Conservation (phyloP, 2,329 filamentous ascomycete genomes). For the Pezicula carpinea region DNA sequence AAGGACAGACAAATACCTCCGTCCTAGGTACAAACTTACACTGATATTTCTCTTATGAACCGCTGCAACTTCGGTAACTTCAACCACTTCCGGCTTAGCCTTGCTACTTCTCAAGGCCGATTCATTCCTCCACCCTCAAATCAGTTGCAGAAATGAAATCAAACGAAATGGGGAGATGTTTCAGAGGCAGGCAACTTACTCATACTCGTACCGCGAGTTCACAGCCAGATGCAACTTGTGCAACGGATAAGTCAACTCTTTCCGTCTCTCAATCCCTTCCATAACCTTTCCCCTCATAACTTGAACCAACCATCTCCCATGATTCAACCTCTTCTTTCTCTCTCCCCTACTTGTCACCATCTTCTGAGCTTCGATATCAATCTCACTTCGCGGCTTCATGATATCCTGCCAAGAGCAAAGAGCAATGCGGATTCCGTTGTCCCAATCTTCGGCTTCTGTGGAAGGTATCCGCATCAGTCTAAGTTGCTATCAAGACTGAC, state of each 20-base stretch:
- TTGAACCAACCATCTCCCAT: conserved; percentile 16
- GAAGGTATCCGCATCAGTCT: too few species aligned
- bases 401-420: conserved; percentile 18
- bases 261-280: conserved; percentile 13
- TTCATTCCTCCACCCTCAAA: background rate
- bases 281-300: conserved; percentile 15
- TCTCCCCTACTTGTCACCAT: conserved; percentile 5
- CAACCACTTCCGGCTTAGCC: background rate
- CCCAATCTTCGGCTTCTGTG: conserved; percentile 11
- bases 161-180: background rate
- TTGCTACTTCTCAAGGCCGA: background rate
- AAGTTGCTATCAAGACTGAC: too few species aligned
- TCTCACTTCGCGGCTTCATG: conserved; percentile 9
- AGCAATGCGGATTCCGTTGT: conserved; percentile 12
- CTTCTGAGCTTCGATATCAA: conserved; percentile 6
- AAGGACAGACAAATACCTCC: too few species aligned
- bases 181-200: background rate
- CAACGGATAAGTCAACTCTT: conserved; percentile 12
- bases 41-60: background rate
- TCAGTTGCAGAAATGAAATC: background rate
- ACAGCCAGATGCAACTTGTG: conserved; percentile 11
- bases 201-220: background rate
- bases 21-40: background rate
- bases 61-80: background rate
- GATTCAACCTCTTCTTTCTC: conserved; percentile 10